Evolutionary conservation across 805 yeast genomes (phyloP).

Genomic region (Candida stauntonica): DNA sequence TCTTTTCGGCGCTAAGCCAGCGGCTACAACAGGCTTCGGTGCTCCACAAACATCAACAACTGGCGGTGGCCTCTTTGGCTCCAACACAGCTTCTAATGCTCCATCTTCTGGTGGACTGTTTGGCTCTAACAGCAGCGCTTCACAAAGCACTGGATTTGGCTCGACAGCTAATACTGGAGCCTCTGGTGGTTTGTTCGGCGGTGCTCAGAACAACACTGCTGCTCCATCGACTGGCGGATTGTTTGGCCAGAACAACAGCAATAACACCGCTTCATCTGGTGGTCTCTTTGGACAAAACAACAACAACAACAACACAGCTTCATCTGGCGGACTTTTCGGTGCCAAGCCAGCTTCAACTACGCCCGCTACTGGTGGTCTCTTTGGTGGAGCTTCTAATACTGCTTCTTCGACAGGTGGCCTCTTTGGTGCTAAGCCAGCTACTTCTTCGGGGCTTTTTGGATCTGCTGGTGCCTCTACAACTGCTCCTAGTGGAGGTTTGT

Average conservation of each 20-base stretch:
- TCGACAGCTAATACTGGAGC: not conserved
- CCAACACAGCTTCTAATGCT: no score
- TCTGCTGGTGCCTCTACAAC: slow-evolving; percentile 28
- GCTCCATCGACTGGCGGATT: slow-evolving; percentile 25
- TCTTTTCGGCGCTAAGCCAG: slow-evolving; percentile 30
- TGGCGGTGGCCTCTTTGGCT: not conserved
- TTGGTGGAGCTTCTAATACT: slow-evolving; percentile 10
- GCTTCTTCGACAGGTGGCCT: slow-evolving; percentile 11
- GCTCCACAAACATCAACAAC: slow-evolving; percentile 10
- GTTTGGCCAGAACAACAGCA: slow-evolving; percentile 25
- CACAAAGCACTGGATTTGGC: no score
- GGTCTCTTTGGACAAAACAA: slow-evolving; percentile 34
- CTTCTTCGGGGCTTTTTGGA: not conserved
- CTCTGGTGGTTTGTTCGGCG: slow-evolving; percentile 25
- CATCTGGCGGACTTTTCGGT: slow-evolving; percentile 33
- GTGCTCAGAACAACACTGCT: not conserved
- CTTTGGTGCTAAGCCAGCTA: slow-evolving; percentile 20
- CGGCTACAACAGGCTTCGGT: slow-evolving; percentile 24
- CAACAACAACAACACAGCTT: not conserved
- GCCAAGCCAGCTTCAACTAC: slow-evolving; percentile 2
- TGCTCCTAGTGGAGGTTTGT: slow-evolving; percentile 26
- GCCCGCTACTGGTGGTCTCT: slow-evolving; percentile 7
- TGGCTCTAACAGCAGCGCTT: not conserved
- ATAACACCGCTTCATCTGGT: not conserved
- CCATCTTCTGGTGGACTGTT: slow-evolving; percentile 22